Evolutionary conservation across 495 filamentous ascomycete species (phyloP).

Genomic region (Aspergillus sclerotioniger): DNA sequence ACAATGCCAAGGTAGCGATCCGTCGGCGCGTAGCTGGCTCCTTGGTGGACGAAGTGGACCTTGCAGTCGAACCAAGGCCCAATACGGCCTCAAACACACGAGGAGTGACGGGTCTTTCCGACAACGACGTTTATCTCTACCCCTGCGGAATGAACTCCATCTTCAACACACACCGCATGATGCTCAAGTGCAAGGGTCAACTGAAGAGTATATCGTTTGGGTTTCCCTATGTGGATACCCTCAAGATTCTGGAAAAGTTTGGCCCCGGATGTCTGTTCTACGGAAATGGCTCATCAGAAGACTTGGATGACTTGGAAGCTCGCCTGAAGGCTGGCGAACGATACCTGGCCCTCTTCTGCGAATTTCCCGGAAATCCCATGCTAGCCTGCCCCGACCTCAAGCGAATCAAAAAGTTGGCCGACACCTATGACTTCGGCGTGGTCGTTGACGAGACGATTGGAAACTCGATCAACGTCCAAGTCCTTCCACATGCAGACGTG

Average conservation of each 20-base stretch:
- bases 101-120: background rate
- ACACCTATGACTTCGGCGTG: conserved; percentile 4
- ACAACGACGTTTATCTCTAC: conserved; percentile 2
- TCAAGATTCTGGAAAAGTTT: background rate
- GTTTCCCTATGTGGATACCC: background rate
- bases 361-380: background rate
- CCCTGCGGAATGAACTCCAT: conserved; percentile 5
- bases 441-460: conserved; percentile 8
- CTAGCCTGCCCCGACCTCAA: background rate
- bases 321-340: background rate
- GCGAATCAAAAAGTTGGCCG: background rate
- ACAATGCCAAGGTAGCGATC: no score
- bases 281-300: background rate
- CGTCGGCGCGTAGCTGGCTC: background rate
- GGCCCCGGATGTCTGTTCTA: background rate
- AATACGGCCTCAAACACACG: background rate
- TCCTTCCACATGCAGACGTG: background rate
- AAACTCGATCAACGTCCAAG: background rate
- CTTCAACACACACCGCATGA: background rate
- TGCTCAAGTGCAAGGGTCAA: background rate
- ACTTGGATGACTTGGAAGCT: conserved; percentile 4
- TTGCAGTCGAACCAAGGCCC: background rate
- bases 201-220: background rate
- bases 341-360: background rate
- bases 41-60: background rate